phyloP scores from a whole-genome alignment of 768 basidiomycete species.

The Cubamyces sp. region DNA sequence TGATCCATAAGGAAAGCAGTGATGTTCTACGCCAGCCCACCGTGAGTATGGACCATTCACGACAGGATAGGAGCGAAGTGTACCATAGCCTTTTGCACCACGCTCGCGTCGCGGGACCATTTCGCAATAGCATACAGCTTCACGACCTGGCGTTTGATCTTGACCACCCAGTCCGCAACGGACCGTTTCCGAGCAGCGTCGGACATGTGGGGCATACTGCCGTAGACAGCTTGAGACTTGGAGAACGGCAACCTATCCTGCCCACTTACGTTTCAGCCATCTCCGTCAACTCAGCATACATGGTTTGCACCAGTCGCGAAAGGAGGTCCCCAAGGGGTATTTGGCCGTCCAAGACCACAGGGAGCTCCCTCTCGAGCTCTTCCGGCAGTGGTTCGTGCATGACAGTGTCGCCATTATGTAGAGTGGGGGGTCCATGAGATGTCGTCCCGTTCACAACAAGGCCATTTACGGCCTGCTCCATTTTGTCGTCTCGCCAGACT shows the following conservation, averaged over 20 bases:
- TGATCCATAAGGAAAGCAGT: slow-evolving; percentile 86
- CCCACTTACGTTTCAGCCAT: slow-evolving; percentile 80
- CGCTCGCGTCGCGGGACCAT: slow-evolving; percentile 84
- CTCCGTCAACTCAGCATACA: slow-evolving; percentile 83
- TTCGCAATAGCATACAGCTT: slow-evolving; percentile 86
- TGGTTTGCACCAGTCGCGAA: slow-evolving; percentile 74
- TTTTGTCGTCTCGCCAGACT: slow-evolving; percentile 3
- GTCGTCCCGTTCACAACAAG: slow-evolving; percentile 16
- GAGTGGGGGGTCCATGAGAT: neutral
- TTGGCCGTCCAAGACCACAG: slow-evolving; percentile 73
- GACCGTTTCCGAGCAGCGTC: slow-evolving; percentile 79
- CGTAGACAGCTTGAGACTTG: slow-evolving; percentile 5
- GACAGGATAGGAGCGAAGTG: slow-evolving; percentile 8
- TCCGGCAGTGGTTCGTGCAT: slow-evolving; percentile 47
- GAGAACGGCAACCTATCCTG: neutral
- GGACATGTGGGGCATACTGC: slow-evolving; percentile 75
- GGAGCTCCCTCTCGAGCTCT: slow-evolving; percentile 74
- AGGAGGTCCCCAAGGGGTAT: slow-evolving; percentile 73
- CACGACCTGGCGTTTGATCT: slow-evolving; percentile 86
- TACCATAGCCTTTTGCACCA: slow-evolving; percentile 88
- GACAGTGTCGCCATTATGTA: slow-evolving; percentile 14
- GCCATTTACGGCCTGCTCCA: slow-evolving; percentile 26
- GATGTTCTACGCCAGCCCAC: slow-evolving; percentile 61
- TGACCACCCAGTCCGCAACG: slow-evolving; percentile 89
- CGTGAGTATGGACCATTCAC: neutral